phyloP scores from a whole-genome alignment of 1,139 yeast genomes.

The Kazachstania sp. region DNA sequence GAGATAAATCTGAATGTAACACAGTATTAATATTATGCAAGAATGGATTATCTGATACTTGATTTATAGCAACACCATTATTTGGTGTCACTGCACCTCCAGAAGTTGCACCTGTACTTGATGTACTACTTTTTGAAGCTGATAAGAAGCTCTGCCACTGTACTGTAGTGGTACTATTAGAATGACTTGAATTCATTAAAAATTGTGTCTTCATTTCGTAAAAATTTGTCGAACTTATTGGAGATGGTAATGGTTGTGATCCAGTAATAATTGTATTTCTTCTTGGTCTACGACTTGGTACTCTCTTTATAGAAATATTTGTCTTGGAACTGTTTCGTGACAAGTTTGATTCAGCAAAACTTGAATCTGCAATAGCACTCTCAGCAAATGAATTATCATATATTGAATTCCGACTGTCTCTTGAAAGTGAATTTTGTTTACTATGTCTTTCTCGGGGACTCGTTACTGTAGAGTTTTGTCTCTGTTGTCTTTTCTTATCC shows the following conservation, averaged over 20 bases:
- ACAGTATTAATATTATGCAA: not conserved
- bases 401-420: not conserved
- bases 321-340: not conserved
- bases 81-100: not conserved
- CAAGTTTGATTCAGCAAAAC: conserved; percentile 1
- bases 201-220: conserved; percentile 30
- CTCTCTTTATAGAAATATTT: conserved; percentile 4
- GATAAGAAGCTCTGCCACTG: conserved; percentile 8
- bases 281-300: conserved; percentile 43
- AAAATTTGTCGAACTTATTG: conserved; percentile 43
- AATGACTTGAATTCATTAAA: conserved; percentile 13
- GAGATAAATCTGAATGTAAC: not conserved
- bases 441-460: not conserved
- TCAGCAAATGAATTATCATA: not conserved
- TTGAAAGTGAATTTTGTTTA: not conserved
- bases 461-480: conserved; percentile 17
- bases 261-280: conserved; percentile 76
- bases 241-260: conserved; percentile 78
- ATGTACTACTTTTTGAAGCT: conserved; percentile 1
- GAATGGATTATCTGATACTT: conserved; percentile 1
- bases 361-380: not conserved
- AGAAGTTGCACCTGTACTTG: not conserved
- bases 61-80: not conserved
- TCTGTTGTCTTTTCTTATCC: conserved; percentile 35
- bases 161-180: conserved; percentile 13